phyloP scores from a whole-genome alignment of 257 asterid species.

The Penstemon barbatus region DNA sequence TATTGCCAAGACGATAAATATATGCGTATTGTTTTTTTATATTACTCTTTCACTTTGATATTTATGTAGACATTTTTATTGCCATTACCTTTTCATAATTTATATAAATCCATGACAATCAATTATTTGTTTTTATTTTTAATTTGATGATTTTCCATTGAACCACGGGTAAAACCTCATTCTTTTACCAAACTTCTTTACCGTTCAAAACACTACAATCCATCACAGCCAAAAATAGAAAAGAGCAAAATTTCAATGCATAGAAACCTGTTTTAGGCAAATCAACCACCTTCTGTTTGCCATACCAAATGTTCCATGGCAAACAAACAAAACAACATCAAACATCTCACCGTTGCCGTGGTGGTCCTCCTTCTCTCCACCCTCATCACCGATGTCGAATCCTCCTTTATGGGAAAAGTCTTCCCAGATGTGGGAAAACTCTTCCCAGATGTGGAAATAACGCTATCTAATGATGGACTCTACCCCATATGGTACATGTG shows the following conservation, averaged over 20 bases:
- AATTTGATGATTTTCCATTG: no score
- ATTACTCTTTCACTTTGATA: not conserved
- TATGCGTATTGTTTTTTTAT: no score
- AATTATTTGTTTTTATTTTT: no score
- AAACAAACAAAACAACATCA: not conserved
- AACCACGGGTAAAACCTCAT: not conserved
- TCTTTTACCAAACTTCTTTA: constrained; percentile 46
- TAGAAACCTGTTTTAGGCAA: not conserved
- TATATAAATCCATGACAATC: no score
- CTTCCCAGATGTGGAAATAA: constrained; percentile 43
- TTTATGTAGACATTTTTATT: constrained; percentile 49
- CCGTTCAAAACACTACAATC: not conserved
- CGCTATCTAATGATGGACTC: constrained; percentile 46
- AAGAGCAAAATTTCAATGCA: not conserved
- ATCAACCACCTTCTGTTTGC: not conserved
- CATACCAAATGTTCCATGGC: constrained; percentile 1
- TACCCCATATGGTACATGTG: constrained; percentile 46
- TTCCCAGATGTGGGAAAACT: constrained; percentile 38
- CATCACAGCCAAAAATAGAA: not conserved
- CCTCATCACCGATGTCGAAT: not conserved
- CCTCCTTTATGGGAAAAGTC: not conserved
- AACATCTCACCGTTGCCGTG: constrained; percentile 1
- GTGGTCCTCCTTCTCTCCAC: constrained; percentile 3
- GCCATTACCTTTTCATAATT: constrained; percentile 37
- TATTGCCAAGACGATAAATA: no score